phyloP scores from a whole-genome alignment of 805 yeast species.

The Ogataea trehalophila region DNA sequence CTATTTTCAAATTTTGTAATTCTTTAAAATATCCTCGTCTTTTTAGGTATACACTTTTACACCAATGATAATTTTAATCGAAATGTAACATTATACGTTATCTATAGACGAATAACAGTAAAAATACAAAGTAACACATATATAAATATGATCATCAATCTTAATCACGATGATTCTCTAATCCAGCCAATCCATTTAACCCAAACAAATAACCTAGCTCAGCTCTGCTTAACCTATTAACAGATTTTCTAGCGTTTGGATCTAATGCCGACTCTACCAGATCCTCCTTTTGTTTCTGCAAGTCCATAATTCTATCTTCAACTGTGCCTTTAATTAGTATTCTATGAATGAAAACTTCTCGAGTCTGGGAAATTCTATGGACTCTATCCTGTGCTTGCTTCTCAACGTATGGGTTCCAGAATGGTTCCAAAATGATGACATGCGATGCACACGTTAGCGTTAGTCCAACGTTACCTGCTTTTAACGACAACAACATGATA shows the following conservation, averaged over 20 bases:
- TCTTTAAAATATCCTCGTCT: too few species aligned
- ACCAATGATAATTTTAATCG: too few species aligned
- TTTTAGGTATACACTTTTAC: too few species aligned
- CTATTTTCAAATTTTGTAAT: too few species aligned
- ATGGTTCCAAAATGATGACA: constrained; percentile 88
- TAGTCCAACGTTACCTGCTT: constrained; percentile 93
- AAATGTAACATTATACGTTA: too few species aligned
- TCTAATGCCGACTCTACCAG: constrained; percentile 81
- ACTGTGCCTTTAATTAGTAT: constrained; percentile 67
- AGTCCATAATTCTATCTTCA: constrained; percentile 80
- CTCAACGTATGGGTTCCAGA: constrained; percentile 97
- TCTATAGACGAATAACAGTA: too few species aligned
- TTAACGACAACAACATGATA: constrained; percentile 74
- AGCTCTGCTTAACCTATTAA: constrained; percentile 56
- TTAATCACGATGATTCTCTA: constrained; percentile 12
- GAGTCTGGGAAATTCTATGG: constrained; percentile 86
- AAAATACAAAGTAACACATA: too few species aligned
- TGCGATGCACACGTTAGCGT: constrained; percentile 94
- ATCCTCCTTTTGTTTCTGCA: constrained; percentile 75
- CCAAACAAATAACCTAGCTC: constrained; percentile 80
- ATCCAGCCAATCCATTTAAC: constrained; percentile 23
- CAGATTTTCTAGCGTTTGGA: constrained; percentile 62
- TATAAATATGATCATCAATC: too few species aligned
- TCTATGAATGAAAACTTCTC: constrained; percentile 72
- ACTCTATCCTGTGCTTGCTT: constrained; percentile 97